Conservation (phyloP, 441 rosid species). For the Syzygium malaccense region DNA sequence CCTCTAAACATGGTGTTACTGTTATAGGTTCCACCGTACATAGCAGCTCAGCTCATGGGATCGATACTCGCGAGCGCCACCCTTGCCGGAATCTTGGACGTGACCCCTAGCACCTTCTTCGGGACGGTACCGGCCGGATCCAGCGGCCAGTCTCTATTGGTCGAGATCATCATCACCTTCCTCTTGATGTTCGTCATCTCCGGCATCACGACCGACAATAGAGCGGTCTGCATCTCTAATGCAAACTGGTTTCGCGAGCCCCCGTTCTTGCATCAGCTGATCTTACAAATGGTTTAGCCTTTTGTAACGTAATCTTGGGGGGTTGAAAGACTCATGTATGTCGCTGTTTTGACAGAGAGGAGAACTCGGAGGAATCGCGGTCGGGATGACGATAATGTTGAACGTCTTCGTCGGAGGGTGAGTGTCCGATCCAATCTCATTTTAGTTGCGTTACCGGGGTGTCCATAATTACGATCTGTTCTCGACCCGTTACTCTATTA, state of each 20-base stretch:
- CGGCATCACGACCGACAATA: conserved; percentile 37
- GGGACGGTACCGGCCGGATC: conserved; percentile 68
- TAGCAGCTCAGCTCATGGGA: conserved; percentile 53
- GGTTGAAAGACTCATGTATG: background rate
- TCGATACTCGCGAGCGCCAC: conserved; percentile 61
- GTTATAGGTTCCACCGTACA: conserved; percentile 46
- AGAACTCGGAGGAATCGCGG: conserved; percentile 51
- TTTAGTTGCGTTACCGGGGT: background rate
- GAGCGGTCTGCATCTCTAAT: conserved; percentile 33
- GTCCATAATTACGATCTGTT: too few relatives aligned
- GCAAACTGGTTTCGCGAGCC: background rate
- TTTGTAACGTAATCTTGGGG: background rate
- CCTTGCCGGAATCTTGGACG: conserved; percentile 28
- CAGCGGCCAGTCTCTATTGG: conserved; percentile 31
- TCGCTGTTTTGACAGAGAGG: conserved; percentile 23
- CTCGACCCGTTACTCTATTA: background rate
- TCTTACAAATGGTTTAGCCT: background rate
- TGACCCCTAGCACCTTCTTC: conserved; percentile 41
- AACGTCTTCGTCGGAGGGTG: conserved; percentile 80
- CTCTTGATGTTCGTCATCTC: conserved; percentile 71
- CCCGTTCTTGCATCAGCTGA: background rate
- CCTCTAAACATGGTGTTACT: background rate
- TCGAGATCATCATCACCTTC: conserved; percentile 58
- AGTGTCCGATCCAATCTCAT: background rate
- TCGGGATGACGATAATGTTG: conserved; percentile 73